Percentiles rank a stretch among this genome's conserved stretches.
These are phyloP conservation scores for Chenopodium berlandieri DNA, from an alignment of 148 eudicot species.

Conservation along the genomic window DNA sequence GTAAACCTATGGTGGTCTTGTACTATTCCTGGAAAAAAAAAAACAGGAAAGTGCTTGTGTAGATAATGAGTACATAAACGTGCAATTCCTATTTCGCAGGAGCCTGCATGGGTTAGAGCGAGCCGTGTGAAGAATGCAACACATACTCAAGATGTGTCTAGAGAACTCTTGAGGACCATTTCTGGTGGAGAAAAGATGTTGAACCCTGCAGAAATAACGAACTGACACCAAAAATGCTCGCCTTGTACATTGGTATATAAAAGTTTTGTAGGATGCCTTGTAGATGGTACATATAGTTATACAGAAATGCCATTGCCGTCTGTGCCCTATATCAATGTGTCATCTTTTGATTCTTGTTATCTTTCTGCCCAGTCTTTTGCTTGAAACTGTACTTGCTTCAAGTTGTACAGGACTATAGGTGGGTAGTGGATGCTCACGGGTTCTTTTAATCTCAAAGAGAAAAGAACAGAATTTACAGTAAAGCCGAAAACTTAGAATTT, in stretches of 20 bases:
- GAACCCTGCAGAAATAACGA: conserved; percentile 2
- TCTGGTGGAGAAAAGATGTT: conserved; percentile 42
- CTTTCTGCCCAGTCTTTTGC: conserved; percentile 3
- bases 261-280: conserved; percentile 22
- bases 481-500: neutral
- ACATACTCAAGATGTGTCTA: conserved; percentile 69
- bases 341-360: neutral
- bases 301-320: neutral
- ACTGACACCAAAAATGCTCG: conserved; percentile 3
- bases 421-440: neutral
- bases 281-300: conserved; percentile 18
- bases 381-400: conserved; percentile 7
- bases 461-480: neutral
- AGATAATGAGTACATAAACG: neutral
- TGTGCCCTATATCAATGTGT: neutral
- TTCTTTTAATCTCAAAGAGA: neutral
- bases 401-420: neutral
- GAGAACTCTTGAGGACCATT: conserved; percentile 67
- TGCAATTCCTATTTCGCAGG: conserved; percentile 37
- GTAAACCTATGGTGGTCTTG: conserved; percentile 29
- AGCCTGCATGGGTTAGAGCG: conserved; percentile 94
- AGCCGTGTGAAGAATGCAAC: conserved; percentile 67
- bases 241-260: conserved; percentile 25
- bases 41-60: neutral
- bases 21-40: neutral